A percentile compares a stretch with the other conserved stretches of the same genome.
Conservation (phyloP, 2,329 filamentous ascomycete species). For the Ceratocystis albifundus region DNA sequence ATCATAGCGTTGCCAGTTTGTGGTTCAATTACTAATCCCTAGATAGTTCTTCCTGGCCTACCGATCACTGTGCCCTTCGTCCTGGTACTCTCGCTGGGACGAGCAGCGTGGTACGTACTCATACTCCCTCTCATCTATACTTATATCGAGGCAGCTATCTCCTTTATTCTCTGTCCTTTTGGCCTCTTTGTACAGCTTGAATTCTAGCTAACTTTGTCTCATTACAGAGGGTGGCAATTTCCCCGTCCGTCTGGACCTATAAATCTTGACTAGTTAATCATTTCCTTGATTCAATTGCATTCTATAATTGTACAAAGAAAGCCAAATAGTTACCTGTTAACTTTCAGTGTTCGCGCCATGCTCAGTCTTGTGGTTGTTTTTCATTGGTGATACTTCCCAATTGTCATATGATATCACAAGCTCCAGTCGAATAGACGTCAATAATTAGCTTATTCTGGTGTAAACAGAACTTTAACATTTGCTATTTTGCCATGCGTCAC, state of each 20-base stretch:
- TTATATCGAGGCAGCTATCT: neutral
- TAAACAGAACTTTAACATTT: too few species aligned
- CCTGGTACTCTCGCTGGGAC: constrained; percentile 92
- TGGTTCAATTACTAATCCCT: neutral
- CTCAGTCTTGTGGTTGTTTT: neutral
- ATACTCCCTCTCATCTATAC: neutral
- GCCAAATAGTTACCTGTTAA: neutral
- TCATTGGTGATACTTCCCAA: neutral
- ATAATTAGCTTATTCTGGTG: too few species aligned
- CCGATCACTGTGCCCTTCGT: constrained; percentile 91
- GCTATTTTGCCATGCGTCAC: neutral
- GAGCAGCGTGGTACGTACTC: constrained; percentile 73
- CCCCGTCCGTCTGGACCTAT: constrained; percentile 53
- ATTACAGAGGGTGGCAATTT: constrained; percentile 55
- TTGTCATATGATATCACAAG: too few species aligned
- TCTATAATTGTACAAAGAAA: constrained; percentile 13
- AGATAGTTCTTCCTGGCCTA: constrained; percentile 91
- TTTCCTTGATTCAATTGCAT: constrained; percentile 16
- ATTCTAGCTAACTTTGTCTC: constrained; percentile 28
- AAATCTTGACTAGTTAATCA: constrained; percentile 27
- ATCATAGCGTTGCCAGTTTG: neutral
- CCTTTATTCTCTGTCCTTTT: neutral
- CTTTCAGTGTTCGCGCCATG: neutral
- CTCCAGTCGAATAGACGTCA: too few species aligned
- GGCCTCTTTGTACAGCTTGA: neutral